Percentiles rank a stretch among this genome's conserved stretches.
Conservation (phyloP, 2,329 filamentous ascomycete genomes). For the Ceratocystis variospora region DNA sequence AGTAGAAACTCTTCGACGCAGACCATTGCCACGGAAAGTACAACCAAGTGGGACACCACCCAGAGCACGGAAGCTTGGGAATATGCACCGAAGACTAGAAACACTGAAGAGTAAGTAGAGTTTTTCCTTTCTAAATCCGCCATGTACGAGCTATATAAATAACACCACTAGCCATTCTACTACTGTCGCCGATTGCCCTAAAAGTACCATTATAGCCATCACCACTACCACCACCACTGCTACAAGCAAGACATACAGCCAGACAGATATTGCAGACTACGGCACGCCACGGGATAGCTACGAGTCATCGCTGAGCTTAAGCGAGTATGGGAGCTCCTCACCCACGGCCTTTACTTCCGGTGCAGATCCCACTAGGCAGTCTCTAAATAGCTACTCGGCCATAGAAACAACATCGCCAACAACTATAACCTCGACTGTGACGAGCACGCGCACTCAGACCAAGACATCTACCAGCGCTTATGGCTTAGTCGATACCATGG, state of each 20-base stretch:
- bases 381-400: not conserved
- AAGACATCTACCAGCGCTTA: not conserved
- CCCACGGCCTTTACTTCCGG: not conserved
- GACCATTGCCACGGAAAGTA: not conserved
- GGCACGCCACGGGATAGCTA: conserved; percentile 3
- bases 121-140: not conserved
- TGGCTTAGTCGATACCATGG: not conserved
- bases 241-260: not conserved
- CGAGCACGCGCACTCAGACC: not conserved
- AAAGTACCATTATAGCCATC: not conserved
- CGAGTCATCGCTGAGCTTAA: not conserved
- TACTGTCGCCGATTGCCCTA: conserved; percentile 9
- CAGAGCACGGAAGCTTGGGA: not conserved
- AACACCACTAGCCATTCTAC: conserved; percentile 7
- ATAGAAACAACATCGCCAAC: conserved; percentile 7
- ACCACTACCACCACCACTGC: not conserved
- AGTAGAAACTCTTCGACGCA: not conserved
- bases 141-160: not conserved
- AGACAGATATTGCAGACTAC: not conserved
- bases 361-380: not conserved
- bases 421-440: conserved; percentile 1
- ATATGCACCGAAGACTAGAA: not conserved
- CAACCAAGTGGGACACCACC: not conserved
- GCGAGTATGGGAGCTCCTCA: not conserved
- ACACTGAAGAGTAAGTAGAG: conserved; percentile 8